phyloP scores from a whole-genome alignment of 2,329 filamentous ascomycete genomes.

The Cladosporium colombiae region DNA sequence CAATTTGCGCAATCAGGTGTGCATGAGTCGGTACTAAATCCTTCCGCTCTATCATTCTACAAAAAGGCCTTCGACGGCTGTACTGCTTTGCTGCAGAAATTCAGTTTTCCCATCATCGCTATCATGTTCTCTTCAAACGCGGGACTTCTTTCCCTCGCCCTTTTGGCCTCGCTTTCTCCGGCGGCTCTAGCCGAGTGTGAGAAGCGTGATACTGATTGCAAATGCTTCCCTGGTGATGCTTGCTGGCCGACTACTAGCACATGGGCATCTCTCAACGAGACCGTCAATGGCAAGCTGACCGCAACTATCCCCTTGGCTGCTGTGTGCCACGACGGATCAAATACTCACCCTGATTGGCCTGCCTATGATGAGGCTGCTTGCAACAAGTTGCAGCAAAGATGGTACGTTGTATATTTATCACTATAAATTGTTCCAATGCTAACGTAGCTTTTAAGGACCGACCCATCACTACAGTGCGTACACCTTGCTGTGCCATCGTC shows the following conservation, averaged over 20 bases:
- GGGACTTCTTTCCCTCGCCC: slow-evolving; percentile 1
- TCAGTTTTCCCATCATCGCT: background rate
- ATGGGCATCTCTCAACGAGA: slow-evolving; percentile 57
- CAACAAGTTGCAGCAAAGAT: background rate
- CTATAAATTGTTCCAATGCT: background rate
- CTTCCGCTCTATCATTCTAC: background rate
- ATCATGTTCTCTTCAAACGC: background rate
- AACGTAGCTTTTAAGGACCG: background rate
- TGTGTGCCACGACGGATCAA: slow-evolving; percentile 50
- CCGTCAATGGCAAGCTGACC: slow-evolving; percentile 54
- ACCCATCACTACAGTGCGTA: slow-evolving; percentile 15
- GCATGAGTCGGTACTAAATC: slow-evolving; percentile 11
- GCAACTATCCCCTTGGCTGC: slow-evolving; percentile 55
- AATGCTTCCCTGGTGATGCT: slow-evolving; percentile 53
- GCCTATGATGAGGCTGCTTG: slow-evolving; percentile 17
- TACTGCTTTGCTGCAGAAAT: background rate
- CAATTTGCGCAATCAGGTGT: background rate
- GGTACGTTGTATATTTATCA: background rate
- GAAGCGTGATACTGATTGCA: slow-evolving; percentile 37
- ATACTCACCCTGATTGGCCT: slow-evolving; percentile 9
- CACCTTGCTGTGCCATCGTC: background rate
- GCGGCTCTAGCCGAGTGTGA: background rate
- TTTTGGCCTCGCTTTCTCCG: slow-evolving; percentile 4
- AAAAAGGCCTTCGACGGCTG: background rate
- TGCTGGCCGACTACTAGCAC: slow-evolving; percentile 53